These are phyloP conservation scores for Ammopiptanthus mongolicus DNA, from an alignment of 306 rosid species.

Conservation along the genomic window DNA sequence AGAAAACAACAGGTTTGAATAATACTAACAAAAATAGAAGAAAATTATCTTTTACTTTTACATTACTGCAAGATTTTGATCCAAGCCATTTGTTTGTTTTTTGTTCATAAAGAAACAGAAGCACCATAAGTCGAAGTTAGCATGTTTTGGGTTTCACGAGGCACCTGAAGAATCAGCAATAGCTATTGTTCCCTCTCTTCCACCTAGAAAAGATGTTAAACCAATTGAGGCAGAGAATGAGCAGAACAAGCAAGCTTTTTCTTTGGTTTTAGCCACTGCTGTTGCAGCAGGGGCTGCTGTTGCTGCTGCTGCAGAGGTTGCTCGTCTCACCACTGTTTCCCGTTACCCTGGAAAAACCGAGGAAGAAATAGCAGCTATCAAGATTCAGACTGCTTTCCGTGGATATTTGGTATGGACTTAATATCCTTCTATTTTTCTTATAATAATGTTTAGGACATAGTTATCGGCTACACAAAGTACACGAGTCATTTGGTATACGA, in stretches of 20 bases:
- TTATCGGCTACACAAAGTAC: no score
- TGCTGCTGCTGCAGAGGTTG: slow-evolving; percentile 71
- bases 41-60: not conserved
- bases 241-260: slow-evolving; percentile 60
- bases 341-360: slow-evolving; percentile 27
- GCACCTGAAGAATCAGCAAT: slow-evolving; percentile 25
- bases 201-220: slow-evolving; percentile 30
- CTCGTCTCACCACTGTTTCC: slow-evolving; percentile 37
- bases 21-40: not conserved
- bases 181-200: slow-evolving; percentile 29
- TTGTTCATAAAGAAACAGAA: slow-evolving; percentile 29
- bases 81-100: not conserved
- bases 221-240: slow-evolving; percentile 40
- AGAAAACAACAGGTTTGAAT: slow-evolving; percentile 75
- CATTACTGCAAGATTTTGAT: slow-evolving; percentile 7
- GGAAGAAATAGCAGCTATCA: slow-evolving; percentile 64
- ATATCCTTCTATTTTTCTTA: not conserved
- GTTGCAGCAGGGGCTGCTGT: slow-evolving; percentile 86
- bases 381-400: slow-evolving; percentile 67
- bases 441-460: not conserved
- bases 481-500: no score
- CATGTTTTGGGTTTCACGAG: slow-evolving; percentile 55
- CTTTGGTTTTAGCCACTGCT: slow-evolving; percentile 78
- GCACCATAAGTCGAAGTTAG: slow-evolving; percentile 43
- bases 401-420: slow-evolving; percentile 59